These are phyloP conservation scores for Lodderomyces theae DNA, from an alignment of 1,139 yeast genomes.

Conservation along the genomic window DNA sequence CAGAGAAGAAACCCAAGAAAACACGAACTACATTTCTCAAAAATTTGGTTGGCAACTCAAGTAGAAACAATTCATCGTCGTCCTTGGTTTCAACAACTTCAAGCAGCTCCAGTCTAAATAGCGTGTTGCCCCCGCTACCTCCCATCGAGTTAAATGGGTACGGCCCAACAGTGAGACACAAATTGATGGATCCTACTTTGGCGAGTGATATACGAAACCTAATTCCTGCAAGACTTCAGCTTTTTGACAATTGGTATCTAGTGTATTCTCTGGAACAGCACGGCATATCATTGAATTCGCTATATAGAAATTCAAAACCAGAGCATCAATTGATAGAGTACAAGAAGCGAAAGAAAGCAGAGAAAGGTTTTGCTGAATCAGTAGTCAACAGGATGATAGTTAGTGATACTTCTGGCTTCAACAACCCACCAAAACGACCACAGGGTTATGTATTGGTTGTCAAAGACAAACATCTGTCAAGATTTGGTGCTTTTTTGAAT, in stretches of 20 bases:
- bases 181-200: constrained; percentile 55
- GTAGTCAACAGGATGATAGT: constrained; percentile 33
- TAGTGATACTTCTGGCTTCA: constrained; percentile 13
- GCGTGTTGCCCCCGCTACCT: constrained; percentile 32
- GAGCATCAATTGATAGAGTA: constrained; percentile 28
- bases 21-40: constrained; percentile 13
- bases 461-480: constrained; percentile 56
- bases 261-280: constrained; percentile 84
- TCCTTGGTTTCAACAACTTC: constrained; percentile 8
- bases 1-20: constrained; percentile 6
- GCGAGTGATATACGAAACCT: constrained; percentile 73
- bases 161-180: constrained; percentile 50
- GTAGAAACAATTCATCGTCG: constrained; percentile 8
- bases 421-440: constrained; percentile 32
- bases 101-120: constrained; percentile 6
- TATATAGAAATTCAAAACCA: constrained; percentile 47
- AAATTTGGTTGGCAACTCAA: constrained; percentile 11
- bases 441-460: constrained; percentile 72
- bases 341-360: constrained; percentile 18
- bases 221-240: constrained; percentile 75
- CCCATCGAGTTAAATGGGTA: constrained; percentile 52
- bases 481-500: constrained; percentile 83
- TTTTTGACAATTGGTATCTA: constrained; percentile 73
- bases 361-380: constrained; percentile 38
- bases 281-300: constrained; percentile 81